These are phyloP conservation scores for Coniochaeta sp. DNA, from an alignment of 2,329 filamentous ascomycete genomes.

Conservation along the genomic window DNA sequence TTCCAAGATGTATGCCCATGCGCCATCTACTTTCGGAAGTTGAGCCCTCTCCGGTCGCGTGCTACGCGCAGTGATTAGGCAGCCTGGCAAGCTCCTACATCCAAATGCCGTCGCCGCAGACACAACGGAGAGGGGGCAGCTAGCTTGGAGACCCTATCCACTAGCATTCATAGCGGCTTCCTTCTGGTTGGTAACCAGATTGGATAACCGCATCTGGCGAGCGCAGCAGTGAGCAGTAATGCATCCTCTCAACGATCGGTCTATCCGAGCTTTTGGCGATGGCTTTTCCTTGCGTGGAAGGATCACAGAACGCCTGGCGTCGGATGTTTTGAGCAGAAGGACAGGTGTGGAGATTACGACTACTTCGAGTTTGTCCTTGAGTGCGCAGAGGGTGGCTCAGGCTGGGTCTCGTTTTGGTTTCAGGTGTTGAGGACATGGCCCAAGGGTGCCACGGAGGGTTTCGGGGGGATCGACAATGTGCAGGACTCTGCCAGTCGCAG, in stretches of 20 bases:
- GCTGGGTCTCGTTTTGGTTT: background rate
- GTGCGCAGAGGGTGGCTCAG: background rate
- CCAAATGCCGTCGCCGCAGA: slow-evolving; percentile 7
- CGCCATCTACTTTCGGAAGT: slow-evolving; percentile 12
- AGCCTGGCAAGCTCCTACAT: slow-evolving; percentile 20
- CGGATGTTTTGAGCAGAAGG: background rate
- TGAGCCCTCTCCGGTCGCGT: slow-evolving; percentile 15
- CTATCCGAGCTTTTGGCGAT: background rate
- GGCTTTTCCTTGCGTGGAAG: background rate
- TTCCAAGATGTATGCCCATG: slow-evolving; percentile 1
- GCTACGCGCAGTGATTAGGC: slow-evolving; percentile 7
- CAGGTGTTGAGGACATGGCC: background rate
- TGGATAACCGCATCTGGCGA: slow-evolving; percentile 13
- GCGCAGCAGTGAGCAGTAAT: slow-evolving; percentile 18
- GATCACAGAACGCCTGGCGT: too few relatives aligned
- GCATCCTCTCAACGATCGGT: slow-evolving; percentile 4
- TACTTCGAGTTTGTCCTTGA: background rate
- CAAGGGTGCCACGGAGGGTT: background rate
- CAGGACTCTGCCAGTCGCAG: slow-evolving; percentile 14
- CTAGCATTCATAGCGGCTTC: slow-evolving; percentile 9
- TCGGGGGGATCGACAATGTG: background rate
- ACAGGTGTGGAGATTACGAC: background rate
- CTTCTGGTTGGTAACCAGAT: slow-evolving; percentile 18
- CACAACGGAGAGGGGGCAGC: slow-evolving; percentile 4
- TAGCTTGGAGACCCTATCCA: slow-evolving; percentile 5